Conservation (phyloP, 805 yeast species). For the Hyphopichia homilentoma region DNA sequence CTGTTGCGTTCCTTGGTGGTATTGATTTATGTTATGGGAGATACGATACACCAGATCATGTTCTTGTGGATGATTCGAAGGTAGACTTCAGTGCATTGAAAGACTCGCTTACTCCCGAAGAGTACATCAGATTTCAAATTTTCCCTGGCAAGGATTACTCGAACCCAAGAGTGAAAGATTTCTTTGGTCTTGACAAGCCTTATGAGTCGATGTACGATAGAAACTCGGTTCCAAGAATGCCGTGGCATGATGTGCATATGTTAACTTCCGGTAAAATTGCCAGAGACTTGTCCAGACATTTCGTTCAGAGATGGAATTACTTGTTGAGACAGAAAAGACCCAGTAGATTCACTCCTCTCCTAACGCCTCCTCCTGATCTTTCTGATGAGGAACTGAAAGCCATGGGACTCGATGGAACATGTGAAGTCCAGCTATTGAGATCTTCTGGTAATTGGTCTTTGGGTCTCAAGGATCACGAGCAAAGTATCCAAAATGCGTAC, state of each 20-base stretch:
- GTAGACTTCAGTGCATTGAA: conserved; percentile 29
- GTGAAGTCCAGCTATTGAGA: conserved; percentile 86
- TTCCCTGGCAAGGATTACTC: conserved; percentile 98
- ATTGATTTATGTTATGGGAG: conserved; percentile 94
- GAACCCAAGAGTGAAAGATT: conserved; percentile 90
- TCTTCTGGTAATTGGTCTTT: conserved; percentile 93
- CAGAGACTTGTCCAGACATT: conserved; percentile 87
- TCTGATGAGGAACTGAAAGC: conserved; percentile 64
- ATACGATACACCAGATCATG: conserved; percentile 96
- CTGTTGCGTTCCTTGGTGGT: conserved; percentile 91
- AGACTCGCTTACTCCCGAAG: conserved; percentile 32
- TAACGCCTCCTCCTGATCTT: conserved; percentile 90
- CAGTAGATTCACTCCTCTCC: conserved; percentile 84
- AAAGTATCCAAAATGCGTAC: conserved; percentile 90
- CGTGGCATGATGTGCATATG: conserved; percentile 99
- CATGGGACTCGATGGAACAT: conserved; percentile 70
- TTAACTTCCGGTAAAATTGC: conserved; percentile 92
- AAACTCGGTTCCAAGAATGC: conserved; percentile 83
- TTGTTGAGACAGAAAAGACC: conserved; percentile 90
- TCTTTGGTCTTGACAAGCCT: conserved; percentile 75
- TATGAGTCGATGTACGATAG: conserved; percentile 92
- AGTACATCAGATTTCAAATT: conserved; percentile 50
- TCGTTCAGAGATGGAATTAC: conserved; percentile 97
- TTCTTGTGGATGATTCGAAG: conserved; percentile 67
- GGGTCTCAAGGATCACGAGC: conserved; percentile 81